Evolutionary conservation across 78 protist genomes (phyloP).

Genomic region (Protostelium mycophagum): DNA sequence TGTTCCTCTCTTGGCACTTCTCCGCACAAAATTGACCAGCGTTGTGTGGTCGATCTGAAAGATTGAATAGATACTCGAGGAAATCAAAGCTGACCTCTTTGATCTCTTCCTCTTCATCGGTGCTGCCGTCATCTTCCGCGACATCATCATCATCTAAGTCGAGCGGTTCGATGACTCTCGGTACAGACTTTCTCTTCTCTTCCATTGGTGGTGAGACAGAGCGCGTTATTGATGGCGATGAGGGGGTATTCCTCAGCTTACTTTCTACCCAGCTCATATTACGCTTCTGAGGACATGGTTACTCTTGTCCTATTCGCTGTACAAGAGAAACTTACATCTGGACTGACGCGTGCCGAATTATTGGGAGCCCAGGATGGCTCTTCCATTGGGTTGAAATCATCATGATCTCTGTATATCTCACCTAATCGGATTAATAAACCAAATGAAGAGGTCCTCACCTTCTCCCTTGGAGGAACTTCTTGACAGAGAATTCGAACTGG

Average conservation of each 20-base stretch:
- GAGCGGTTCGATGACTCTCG: background rate
- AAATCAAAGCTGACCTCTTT: background rate
- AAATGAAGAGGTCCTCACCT: background rate
- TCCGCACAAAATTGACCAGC: background rate
- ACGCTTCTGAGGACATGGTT: background rate
- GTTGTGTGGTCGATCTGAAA: background rate
- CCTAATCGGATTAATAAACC: background rate
- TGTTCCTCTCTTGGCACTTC: background rate
- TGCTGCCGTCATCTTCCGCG: background rate
- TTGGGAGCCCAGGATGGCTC: background rate
- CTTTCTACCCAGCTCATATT: conserved; percentile 1
- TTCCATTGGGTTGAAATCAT: background rate
- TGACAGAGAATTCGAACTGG: background rate
- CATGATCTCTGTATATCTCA: background rate
- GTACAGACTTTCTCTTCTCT: background rate
- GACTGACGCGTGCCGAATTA: background rate
- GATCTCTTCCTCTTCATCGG: background rate
- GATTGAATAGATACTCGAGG: background rate
- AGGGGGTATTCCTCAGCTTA: background rate
- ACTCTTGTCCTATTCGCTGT: too few relatives aligned
- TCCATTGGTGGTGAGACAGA: background rate
- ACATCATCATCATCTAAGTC: background rate
- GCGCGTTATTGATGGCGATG: background rate
- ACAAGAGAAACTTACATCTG: background rate
- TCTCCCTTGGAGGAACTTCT: background rate